phyloP scores from a whole-genome alignment of 495 filamentous ascomycete genomes.

The Neurospora sp. region DNA sequence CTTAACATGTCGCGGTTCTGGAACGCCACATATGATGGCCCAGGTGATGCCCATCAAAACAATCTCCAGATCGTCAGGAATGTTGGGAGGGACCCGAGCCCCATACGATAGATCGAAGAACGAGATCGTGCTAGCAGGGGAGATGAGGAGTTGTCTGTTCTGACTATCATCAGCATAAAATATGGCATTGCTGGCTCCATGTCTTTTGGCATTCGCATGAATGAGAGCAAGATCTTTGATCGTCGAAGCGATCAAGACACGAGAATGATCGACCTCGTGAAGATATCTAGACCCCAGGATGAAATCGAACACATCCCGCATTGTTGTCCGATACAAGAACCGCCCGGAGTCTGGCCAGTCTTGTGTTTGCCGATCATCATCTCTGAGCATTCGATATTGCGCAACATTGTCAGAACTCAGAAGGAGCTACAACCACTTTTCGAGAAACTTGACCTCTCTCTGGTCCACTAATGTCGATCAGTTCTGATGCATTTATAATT shows the following conservation, averaged over 20 bases:
- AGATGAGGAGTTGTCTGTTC: neutral
- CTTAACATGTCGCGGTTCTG: neutral
- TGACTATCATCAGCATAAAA: neutral
- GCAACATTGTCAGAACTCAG: neutral
- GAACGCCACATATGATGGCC: neutral
- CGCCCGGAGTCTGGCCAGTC: neutral
- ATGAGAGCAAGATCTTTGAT: neutral
- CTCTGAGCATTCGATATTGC: neutral
- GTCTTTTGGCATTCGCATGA: neutral
- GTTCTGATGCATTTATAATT: neutral
- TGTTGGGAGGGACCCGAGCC: neutral
- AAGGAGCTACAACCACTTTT: neutral
- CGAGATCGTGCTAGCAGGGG: neutral
- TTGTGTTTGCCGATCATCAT: neutral
- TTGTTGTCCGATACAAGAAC: neutral
- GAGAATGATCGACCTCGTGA: neutral
- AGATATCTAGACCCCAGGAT: neutral
- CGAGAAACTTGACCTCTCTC: neutral
- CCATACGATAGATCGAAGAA: neutral
- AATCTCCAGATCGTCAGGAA: neutral
- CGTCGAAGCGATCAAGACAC: neutral
- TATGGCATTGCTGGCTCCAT: neutral
- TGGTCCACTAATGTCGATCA: neutral
- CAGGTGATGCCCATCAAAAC: neutral
- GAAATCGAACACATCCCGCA: neutral